Evolutionary conservation across 129 eudicot genomes (phyloP).

Genomic region (Heracleum sosnowskyi): DNA sequence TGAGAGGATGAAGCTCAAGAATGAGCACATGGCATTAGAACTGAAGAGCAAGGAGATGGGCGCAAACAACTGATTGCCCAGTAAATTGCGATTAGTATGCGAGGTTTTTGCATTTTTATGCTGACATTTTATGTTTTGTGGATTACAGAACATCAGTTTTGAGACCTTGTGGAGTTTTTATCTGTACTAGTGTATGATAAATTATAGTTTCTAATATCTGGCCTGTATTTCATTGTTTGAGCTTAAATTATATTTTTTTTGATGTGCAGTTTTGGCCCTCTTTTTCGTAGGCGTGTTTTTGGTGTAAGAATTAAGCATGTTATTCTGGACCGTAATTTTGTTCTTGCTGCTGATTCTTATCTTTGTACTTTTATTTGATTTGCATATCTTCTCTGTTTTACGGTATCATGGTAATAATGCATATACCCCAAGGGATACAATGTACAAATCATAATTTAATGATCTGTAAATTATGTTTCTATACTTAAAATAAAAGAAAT

Average conservation of each 20-base stretch:
- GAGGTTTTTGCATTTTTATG: slow-evolving; percentile 14
- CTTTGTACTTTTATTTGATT: background rate
- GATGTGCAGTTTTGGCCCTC: background rate
- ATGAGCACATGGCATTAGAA: slow-evolving; percentile 72
- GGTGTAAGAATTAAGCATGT: slow-evolving; percentile 11
- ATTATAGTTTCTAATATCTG: background rate
- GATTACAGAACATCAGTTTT: slow-evolving; percentile 5
- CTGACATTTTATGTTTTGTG: slow-evolving; percentile 10
- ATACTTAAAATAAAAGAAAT: background rate
- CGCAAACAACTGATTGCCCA: slow-evolving; percentile 17
- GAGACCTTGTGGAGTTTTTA: slow-evolving; percentile 9
- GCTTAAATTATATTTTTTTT: background rate
- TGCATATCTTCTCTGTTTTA: background rate
- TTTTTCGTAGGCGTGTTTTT: background rate
- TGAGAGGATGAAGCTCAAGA: slow-evolving; percentile 72
- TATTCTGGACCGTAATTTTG: background rate
- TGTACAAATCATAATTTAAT: background rate
- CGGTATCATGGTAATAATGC: background rate
- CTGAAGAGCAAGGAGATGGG: slow-evolving; percentile 67
- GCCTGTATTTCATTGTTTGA: background rate
- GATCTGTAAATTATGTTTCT: background rate
- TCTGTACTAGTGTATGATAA: slow-evolving; percentile 3
- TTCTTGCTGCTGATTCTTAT: background rate
- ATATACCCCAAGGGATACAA: background rate
- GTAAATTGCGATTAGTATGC: slow-evolving; percentile 3